Percentiles rank a stretch among this genome's conserved stretches.
These are phyloP conservation scores for Aphanomyces invadans DNA, from an alignment of 352 stramenopile species.

Conservation along the genomic window DNA sequence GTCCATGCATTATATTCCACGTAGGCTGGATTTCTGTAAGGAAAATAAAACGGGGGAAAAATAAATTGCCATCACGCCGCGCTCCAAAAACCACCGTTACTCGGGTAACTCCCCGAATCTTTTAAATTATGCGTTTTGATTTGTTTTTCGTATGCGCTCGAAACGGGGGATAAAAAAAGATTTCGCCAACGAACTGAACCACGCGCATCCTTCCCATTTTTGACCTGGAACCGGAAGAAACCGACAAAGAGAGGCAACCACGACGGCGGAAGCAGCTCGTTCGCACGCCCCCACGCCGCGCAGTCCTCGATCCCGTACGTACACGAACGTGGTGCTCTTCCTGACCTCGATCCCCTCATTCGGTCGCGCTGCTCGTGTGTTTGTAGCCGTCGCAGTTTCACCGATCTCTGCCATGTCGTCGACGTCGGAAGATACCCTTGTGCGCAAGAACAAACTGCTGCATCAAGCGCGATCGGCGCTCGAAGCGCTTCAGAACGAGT, in stretches of 20 bases:
- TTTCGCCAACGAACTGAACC: constrained; percentile 9
- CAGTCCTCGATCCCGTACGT: not conserved
- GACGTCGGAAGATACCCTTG: not conserved
- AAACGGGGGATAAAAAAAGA: constrained; percentile 19
- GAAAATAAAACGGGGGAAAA: not conserved
- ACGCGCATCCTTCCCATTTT: constrained; percentile 22
- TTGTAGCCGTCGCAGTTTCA: not conserved
- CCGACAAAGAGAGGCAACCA: constrained; percentile 17
- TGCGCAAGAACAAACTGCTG: constrained; percentile 7
- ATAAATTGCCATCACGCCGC: constrained; percentile 2
- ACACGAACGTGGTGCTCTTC: not conserved
- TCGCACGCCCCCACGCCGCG: not conserved
- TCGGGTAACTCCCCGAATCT: constrained; percentile 15
- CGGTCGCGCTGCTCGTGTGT: not conserved
- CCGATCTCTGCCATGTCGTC: constrained; percentile 2
- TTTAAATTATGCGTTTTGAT: constrained; percentile 2
- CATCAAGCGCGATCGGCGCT: constrained; percentile 7
- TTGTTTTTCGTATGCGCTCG: constrained; percentile 3
- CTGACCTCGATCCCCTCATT: not conserved
- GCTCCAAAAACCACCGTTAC: constrained; percentile 16
- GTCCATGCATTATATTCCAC: not conserved
- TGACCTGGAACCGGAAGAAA: constrained; percentile 22
- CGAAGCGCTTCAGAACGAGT: constrained; percentile 3
- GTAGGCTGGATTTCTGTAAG: constrained; percentile 2
- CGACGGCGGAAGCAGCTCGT: not conserved